These are phyloP conservation scores for Shiraia sp. DNA, from an alignment of 2,329 filamentous ascomycete genomes.

Conservation along the genomic window DNA sequence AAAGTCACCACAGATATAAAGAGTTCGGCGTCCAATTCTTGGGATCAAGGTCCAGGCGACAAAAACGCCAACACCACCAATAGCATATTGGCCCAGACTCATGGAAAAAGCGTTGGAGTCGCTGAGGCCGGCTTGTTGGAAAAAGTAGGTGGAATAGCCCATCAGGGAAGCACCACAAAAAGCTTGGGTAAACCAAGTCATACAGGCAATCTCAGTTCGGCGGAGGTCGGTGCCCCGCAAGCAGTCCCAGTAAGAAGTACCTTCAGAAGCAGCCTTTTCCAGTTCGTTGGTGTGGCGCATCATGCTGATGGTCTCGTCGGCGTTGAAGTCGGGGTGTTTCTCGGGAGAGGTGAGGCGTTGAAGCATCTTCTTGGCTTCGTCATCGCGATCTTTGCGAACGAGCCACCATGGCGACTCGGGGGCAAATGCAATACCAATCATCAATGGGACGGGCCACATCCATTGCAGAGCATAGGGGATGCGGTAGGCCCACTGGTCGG, in stretches of 20 bases:
- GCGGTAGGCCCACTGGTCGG: constrained; percentile 69
- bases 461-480: constrained; percentile 72
- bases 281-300: constrained; percentile 86
- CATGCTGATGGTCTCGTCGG: constrained; percentile 72
- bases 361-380: constrained; percentile 68
- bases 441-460: constrained; percentile 74
- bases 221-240: constrained; percentile 81
- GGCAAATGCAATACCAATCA: constrained; percentile 68
- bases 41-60: constrained; percentile 79
- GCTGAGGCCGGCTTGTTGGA: constrained; percentile 52
- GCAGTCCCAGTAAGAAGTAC: constrained; percentile 78
- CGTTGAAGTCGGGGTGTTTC: constrained; percentile 47
- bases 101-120: constrained; percentile 50
- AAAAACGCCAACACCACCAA: constrained; percentile 68
- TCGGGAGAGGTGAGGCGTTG: constrained; percentile 64
- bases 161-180: constrained; percentile 42
- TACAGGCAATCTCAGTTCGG: constrained; percentile 71
- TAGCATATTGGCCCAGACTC: constrained; percentile 59
- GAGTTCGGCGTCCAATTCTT: constrained; percentile 71
- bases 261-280: constrained; percentile 68
- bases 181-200: constrained; percentile 53
- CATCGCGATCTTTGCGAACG: constrained; percentile 65
- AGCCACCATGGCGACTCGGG: constrained; percentile 77
- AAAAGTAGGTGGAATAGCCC: constrained; percentile 52
- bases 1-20: constrained; percentile 73